Base-by-base conservation (phyloP, 129 eudicot species). In the Mikania micrantha region DNA sequence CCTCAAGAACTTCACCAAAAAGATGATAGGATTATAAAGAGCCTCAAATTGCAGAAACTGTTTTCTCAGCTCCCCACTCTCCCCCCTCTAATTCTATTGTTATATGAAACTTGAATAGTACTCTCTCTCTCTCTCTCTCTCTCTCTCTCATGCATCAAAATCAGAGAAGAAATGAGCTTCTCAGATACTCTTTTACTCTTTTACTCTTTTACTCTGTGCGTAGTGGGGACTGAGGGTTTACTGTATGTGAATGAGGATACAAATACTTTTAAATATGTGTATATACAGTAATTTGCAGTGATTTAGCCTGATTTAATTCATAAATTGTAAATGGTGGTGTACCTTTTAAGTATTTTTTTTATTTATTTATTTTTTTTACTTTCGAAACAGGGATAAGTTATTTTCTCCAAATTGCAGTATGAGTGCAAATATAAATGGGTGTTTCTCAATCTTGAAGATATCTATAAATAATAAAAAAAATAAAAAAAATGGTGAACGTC, bases 131-230 rank as follows among this genome's bases (percentile, higher is more conserved):
- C 72, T 52, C 72, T 74, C 60, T 42, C 69, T 52, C 60, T 52
- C 60, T 59, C 65, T 59, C 42, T 31, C 63, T 45, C 73, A 19
- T 72, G 85, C 96, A 85, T 85, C 87, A 83, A 80, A 85, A 88
- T 88, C 89, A 88, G 96, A 85, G 87, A 69, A 82, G 66, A 74
- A 82, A 67, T 72, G 82, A 83, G 83, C 92, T 88, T 88, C 85
- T 81, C 83, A 63, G 70, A 74, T 77, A 85, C 35, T 49, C 12
- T 47, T 20, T 49, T 9, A 32, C 47, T 69, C 29, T 39, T 3
- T 56, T 77, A 85, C 35, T 49, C 12, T 47, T 20, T 49, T 9
- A 32, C 47, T 69, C 29, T 39, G 7, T 56, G n/a, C n/a, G 54
- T 69, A 25, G 50, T 53, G 66, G 74, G 63, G 64, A 27, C 27